Evolutionary conservation across 1,139 yeast genomes (phyloP), one percentile per base, ranked within the genome.

Genomic region (Saccharomyces hybrid): DNA sequence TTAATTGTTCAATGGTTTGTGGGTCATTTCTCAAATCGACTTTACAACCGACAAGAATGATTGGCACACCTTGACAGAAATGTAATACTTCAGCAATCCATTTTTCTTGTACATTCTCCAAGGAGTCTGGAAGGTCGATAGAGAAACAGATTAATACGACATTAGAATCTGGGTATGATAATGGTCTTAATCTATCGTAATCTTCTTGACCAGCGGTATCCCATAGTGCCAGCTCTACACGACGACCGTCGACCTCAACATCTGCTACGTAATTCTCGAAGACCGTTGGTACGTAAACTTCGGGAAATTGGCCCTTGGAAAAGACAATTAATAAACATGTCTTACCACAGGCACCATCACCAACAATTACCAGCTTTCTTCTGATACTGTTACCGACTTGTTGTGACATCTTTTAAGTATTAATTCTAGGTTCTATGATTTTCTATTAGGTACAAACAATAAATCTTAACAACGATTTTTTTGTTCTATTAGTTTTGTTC

Each of bases 191-290:
- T 76, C 97, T 86, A 74, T 89, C 96, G 74, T 89, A 90, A 76
- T 90, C 97, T 78, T 90, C 97, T 80, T 90, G 97, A 60, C 97
- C 97, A 55, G 97, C 97, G 65, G 97, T 90, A 88, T 90, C 97
- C 97, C 97, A 90, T 62, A 90, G 79, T 26, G 97, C 96, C 75
- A 90, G 80, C 72, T 88, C 96, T 57, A 89, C 96, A 73, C 88
- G 88, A 78, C 95, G 86, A 55, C 97, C 97, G 68, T 90, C 91
- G 59, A 90, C 95, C 71, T 87, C 95, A 56, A 90, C 96, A 70
- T 88, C 95, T 50, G 96, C 93, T 64, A 88, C 96, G 73, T 90
- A 89, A 78, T 89, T 89, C 73, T 90, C 97, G 69, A 90, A 90
- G 58, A 90, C 97, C 29, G 97, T 90, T 65, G 97, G 97, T 51